Conservation (phyloP, 805 yeast species). For the Myxozyma nipponensis region DNA sequence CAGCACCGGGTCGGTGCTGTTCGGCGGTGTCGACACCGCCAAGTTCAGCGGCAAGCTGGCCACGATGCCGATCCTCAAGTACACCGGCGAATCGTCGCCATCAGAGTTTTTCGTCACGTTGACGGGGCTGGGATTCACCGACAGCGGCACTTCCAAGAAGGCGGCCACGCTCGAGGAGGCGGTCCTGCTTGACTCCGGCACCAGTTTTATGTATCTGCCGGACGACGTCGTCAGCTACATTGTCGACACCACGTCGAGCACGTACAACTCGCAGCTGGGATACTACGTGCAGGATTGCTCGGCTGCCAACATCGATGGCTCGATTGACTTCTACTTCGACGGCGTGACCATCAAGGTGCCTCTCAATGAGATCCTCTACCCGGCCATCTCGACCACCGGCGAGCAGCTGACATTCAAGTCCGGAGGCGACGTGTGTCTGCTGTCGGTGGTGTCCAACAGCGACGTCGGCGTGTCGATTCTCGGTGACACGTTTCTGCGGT, state of each 20-base stretch:
- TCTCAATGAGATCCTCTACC: conserved; percentile 30
- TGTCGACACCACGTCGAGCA: conserved; percentile 40
- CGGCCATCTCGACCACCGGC: conserved; percentile 16
- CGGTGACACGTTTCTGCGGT: conserved; percentile 64
- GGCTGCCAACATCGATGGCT: conserved; percentile 28
- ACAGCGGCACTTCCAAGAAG: conserved; percentile 5
- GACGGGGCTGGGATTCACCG: conserved; percentile 19
- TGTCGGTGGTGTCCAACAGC: conserved; percentile 34
- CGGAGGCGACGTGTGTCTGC: conserved; percentile 29
- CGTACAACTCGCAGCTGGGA: conserved; percentile 39
- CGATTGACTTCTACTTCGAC: conserved; percentile 47
- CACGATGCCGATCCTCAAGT: conserved; percentile 8
- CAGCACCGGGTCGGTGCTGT: conserved; percentile 35
- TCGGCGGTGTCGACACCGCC: conserved; percentile 52
- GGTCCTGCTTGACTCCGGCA: conserved; percentile 55
- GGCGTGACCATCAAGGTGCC: conserved; percentile 51
- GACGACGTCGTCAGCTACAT: conserved; percentile 33
- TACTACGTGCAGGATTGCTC: conserved; percentile 45
- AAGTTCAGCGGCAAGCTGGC: conserved; percentile 45
- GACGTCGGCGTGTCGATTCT: conserved; percentile 41
- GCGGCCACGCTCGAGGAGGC: conserved; percentile 23
- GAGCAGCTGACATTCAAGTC: conserved; percentile 18
- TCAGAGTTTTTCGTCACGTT: conserved; percentile 24
- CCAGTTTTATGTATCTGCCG: conserved; percentile 52
- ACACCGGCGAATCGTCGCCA: conserved; percentile 13